phyloP scores from a whole-genome alignment of 2,329 filamentous ascomycete genomes.

The Epichloe baconii region DNA sequence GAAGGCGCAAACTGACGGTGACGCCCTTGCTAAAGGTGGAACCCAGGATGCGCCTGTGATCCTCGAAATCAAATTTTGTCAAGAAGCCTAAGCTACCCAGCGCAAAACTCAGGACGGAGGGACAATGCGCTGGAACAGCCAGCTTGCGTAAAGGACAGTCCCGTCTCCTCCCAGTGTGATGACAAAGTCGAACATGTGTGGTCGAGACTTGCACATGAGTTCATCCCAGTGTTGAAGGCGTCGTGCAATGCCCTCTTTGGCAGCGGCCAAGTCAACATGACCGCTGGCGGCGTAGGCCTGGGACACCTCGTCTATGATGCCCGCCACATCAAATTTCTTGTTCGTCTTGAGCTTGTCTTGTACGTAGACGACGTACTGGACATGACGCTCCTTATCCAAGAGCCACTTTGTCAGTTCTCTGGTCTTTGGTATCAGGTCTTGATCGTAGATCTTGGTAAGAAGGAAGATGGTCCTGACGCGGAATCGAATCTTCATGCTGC shows the following conservation, averaged over 20 bases:
- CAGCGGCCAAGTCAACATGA: slow-evolving; percentile 20
- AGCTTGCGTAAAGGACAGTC: slow-evolving; percentile 92
- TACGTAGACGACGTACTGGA: slow-evolving; percentile 67
- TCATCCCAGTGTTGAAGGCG: slow-evolving; percentile 76
- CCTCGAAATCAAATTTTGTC: slow-evolving; percentile 87
- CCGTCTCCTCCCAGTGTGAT: slow-evolving; percentile 88
- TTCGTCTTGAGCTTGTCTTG: slow-evolving; percentile 63
- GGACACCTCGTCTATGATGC: slow-evolving; percentile 50
- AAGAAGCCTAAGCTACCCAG: slow-evolving; percentile 87
- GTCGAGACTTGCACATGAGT: slow-evolving; percentile 60
- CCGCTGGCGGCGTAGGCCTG: slow-evolving; percentile 26
- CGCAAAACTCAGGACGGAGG: slow-evolving; percentile 82
- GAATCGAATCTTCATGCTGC: slow-evolving; percentile 70
- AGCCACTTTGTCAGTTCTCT: slow-evolving; percentile 71
- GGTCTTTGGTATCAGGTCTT: slow-evolving; percentile 63
- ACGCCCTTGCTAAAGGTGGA: slow-evolving; percentile 71
- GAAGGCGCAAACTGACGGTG: slow-evolving; percentile 71
- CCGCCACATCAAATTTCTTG: slow-evolving; percentile 58
- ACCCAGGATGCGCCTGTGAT: slow-evolving; percentile 55
- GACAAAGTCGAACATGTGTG: slow-evolving; percentile 87
- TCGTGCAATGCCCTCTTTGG: slow-evolving; percentile 24
- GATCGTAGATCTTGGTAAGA: slow-evolving; percentile 83
- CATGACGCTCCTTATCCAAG: slow-evolving; percentile 53
- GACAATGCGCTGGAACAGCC: slow-evolving; percentile 91
- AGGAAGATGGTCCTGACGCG: slow-evolving; percentile 75